phyloP scores from a whole-genome alignment of 305 asterid genomes.

The Fraxinus platypoda region DNA sequence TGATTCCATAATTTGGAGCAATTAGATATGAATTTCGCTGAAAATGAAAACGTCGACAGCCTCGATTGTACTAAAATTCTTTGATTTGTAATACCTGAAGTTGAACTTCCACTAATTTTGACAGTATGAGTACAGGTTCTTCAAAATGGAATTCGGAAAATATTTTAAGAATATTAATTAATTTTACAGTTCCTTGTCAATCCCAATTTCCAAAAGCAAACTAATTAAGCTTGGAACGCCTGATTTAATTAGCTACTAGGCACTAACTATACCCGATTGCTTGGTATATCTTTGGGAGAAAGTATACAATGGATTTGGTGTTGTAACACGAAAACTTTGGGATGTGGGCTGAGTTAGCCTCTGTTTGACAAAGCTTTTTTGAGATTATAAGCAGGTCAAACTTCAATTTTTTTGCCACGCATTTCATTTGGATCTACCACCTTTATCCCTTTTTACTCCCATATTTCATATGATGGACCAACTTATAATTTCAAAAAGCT shows the following conservation, averaged over 20 bases:
- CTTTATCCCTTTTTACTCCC: background rate
- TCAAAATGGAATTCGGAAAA: background rate
- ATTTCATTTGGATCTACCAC: background rate
- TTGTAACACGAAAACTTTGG: background rate
- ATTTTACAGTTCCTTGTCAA: background rate
- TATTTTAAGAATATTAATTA: background rate
- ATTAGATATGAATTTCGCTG: background rate
- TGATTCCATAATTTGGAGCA: background rate
- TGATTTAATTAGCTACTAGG: background rate
- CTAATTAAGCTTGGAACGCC: background rate
- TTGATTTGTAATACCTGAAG: background rate
- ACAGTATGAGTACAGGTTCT: background rate
- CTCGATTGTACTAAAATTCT: background rate
- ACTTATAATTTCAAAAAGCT: background rate
- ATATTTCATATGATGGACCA: background rate
- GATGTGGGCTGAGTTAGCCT: background rate
- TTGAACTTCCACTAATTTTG: background rate
- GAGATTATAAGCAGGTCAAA: background rate
- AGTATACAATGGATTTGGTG: background rate
- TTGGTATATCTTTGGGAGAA: background rate
- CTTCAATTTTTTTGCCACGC: background rate
- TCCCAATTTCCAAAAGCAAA: background rate
- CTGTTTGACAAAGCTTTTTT: background rate
- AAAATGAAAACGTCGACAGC: background rate
- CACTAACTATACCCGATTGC: background rate